phyloP scores from a whole-genome alignment of 163 green algal species.

The Volvox carteri region DNA sequence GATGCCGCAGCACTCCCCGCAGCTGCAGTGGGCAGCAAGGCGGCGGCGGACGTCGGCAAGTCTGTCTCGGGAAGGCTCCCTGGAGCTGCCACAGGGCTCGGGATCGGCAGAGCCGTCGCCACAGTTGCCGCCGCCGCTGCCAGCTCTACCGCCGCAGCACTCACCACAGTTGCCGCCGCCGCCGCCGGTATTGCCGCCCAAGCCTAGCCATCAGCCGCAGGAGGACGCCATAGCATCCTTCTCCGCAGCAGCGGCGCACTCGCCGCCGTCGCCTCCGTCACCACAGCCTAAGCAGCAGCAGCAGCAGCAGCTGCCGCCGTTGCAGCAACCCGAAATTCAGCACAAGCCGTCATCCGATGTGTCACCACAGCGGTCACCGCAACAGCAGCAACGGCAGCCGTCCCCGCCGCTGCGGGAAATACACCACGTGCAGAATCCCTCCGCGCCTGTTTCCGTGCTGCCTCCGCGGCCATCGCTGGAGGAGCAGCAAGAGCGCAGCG shows the following conservation, averaged over 20 bases:
- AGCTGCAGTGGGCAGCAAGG: background rate
- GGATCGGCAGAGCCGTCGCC: background rate
- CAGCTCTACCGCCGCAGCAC: background rate
- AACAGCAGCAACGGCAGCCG: background rate
- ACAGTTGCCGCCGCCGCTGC: background rate
- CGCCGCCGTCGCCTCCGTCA: background rate
- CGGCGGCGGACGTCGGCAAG: background rate
- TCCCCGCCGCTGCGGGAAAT: background rate
- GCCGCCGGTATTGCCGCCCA: background rate
- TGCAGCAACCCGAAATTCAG: background rate
- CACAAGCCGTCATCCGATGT: background rate
- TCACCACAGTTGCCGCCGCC: background rate
- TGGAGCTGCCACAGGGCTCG: background rate
- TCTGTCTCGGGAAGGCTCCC: constrained; percentile 9
- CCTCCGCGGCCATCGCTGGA: background rate
- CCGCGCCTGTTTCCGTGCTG: too few relatives aligned
- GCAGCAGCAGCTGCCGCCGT: background rate
- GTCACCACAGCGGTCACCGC: background rate
- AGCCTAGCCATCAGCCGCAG: background rate
- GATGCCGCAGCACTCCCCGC: too few relatives aligned
- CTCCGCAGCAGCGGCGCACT: background rate
- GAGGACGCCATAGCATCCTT: background rate
- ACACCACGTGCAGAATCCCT: too few relatives aligned
- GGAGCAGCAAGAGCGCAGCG: constrained; percentile 11
- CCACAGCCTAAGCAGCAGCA: background rate